Evolutionary conservation across 1,284 basidiomycete species (phyloP).

Genomic region (Heimioporus retisporus): DNA sequence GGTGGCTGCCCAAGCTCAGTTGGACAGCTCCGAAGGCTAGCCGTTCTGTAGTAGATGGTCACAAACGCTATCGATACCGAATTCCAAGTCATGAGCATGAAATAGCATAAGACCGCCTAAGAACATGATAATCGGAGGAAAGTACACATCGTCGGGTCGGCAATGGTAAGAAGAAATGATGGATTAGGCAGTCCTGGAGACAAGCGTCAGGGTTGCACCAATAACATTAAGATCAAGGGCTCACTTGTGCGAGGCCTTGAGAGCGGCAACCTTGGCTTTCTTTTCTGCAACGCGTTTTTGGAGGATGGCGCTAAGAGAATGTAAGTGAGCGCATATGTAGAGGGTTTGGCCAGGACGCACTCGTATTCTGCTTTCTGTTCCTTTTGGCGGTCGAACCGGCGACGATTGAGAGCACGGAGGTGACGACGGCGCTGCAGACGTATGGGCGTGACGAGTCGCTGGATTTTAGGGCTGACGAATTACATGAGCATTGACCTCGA

Average conservation of each 20-base stretch:
- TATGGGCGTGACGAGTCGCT: constrained; percentile 93
- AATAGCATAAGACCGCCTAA: constrained; percentile 32
- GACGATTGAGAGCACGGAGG: constrained; percentile 91
- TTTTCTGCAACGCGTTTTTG: constrained; percentile 95
- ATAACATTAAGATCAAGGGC: constrained; percentile 9
- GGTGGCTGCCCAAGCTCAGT: constrained; percentile 26
- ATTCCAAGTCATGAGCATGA: constrained; percentile 18
- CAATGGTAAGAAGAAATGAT: not conserved
- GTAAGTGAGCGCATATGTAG: not conserved
- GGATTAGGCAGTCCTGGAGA: constrained; percentile 32
- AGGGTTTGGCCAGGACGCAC: constrained; percentile 47
- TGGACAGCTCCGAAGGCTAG: not conserved
- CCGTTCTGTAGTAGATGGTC: no score
- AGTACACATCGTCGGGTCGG: constrained; percentile 28
- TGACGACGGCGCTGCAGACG: constrained; percentile 98
- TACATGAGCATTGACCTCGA: constrained; percentile 14
- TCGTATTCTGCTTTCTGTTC: constrained; percentile 97
- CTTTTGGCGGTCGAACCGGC: constrained; percentile 92
- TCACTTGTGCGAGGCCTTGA: constrained; percentile 82
- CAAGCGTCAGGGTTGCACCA: not conserved
- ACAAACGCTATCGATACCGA: no score
- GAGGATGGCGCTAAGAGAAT: constrained; percentile 68
- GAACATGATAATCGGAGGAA: constrained; percentile 31
- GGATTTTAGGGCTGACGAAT: constrained; percentile 80
- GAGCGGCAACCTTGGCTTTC: constrained; percentile 87